phyloP scores from a whole-genome alignment of 768 basidiomycete species.

The Mrakia gelida region DNA sequence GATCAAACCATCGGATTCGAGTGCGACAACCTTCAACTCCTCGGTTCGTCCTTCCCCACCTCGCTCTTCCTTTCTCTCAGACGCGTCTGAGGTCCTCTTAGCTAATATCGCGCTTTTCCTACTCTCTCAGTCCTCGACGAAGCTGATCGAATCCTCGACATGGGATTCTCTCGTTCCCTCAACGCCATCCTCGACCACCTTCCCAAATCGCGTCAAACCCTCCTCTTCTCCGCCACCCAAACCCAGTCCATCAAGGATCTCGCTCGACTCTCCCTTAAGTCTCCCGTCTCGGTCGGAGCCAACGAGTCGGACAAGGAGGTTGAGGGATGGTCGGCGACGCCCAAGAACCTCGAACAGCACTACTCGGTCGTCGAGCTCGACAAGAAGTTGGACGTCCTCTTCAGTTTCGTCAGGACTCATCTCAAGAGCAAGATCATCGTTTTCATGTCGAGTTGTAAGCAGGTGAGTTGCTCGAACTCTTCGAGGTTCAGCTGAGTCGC shows the following conservation, averaged over 20 bases:
- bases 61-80: not conserved
- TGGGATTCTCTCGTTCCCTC: slow-evolving; percentile 86
- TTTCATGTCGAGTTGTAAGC: slow-evolving; percentile 91
- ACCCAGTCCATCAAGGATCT: slow-evolving; percentile 82
- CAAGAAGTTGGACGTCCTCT: slow-evolving; percentile 82
- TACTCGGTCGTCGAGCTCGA: slow-evolving; percentile 79
- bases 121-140: slow-evolving; percentile 76
- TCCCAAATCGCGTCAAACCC: slow-evolving; percentile 72
- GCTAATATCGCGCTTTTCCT: not conserved
- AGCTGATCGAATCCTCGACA: slow-evolving; percentile 92
- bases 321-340: slow-evolving; percentile 49
- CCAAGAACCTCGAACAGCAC: slow-evolving; percentile 77
- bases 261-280: slow-evolving; percentile 71
- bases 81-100: not conserved
- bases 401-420: slow-evolving; percentile 92
- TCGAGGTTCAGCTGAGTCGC: not conserved
- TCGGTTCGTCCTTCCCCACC: slow-evolving; percentile 57
- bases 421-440: slow-evolving; percentile 86
- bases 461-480: slow-evolving; percentile 49
- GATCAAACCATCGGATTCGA: slow-evolving; percentile 97
- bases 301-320: slow-evolving; percentile 30
- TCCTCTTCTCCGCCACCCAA: slow-evolving; percentile 96
- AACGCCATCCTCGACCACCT: slow-evolving; percentile 88
- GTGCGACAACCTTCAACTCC: slow-evolving; percentile 78
- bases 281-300: slow-evolving; percentile 61